phyloP scores from a whole-genome alignment of 2,329 filamentous ascomycete species.

The Colletotrichum incanum region DNA sequence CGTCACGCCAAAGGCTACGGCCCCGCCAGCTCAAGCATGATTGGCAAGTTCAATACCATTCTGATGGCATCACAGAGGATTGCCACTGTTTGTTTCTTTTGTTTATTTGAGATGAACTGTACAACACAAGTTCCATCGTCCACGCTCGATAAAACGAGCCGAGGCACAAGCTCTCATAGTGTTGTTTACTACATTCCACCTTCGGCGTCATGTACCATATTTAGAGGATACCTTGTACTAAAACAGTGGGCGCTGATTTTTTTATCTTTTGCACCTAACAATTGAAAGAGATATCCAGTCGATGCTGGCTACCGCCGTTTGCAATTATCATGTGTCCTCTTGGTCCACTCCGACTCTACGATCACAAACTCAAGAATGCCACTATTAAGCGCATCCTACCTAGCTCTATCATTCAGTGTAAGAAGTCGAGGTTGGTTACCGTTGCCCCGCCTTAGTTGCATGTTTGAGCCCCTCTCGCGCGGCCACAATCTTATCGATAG shows the following conservation, averaged over 20 bases:
- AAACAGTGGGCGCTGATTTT: conserved; percentile 33
- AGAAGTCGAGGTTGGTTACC: background rate
- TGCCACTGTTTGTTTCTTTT: background rate
- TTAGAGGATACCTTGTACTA: conserved; percentile 43
- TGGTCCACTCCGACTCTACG: background rate
- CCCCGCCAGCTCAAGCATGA: conserved; percentile 13
- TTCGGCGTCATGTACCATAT: conserved; percentile 40
- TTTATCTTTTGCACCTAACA: background rate
- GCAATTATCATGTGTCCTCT: background rate
- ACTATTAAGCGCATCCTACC: background rate
- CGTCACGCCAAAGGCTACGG: conserved; percentile 28
- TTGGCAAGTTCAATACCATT: background rate
- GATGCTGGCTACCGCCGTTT: background rate
- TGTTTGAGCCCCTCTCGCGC: conserved; percentile 60
- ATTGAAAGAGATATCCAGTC: conserved; percentile 3
- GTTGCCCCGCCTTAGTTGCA: background rate
- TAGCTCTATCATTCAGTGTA: background rate
- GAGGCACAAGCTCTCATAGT: conserved; percentile 32
- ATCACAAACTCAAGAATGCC: background rate
- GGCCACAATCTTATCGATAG: conserved; percentile 64
- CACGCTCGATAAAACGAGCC: conserved; percentile 24
- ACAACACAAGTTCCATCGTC: conserved; percentile 6
- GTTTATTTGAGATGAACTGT: conserved; percentile 6
- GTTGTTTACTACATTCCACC: conserved; percentile 24
- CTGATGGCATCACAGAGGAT: background rate